A percentile compares a stretch with the other conserved stretches of the same genome.
Evolutionary conservation across 1,139 yeast genomes (phyloP).

Genomic region (Diutina catenulata): DNA sequence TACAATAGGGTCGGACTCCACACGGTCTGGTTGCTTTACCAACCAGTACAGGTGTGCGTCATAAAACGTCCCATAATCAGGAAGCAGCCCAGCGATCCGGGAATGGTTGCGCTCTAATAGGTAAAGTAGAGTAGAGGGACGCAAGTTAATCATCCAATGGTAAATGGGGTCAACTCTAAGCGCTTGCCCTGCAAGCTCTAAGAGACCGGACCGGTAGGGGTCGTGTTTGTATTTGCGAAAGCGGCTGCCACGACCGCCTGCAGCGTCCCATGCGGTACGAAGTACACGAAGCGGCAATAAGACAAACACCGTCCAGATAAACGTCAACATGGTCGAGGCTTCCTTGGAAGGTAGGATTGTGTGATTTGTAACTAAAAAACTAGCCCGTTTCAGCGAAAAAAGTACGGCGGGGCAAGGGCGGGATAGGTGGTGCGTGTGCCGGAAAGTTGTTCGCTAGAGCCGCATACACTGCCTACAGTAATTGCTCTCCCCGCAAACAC

Average conservation of each 20-base stretch:
- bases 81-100: not conserved
- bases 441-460: too few species aligned
- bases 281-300: not conserved
- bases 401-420: too few species aligned
- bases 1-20: slow-evolving; percentile 25
- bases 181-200: slow-evolving; percentile 3
- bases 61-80: slow-evolving; percentile 1
- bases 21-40: slow-evolving; percentile 18
- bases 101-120: not conserved
- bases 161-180: not conserved
- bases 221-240: slow-evolving; percentile 3
- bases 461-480: too few species aligned
- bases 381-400: too few species aligned
- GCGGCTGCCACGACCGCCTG: not conserved
- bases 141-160: slow-evolving; percentile 3
- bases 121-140: not conserved
- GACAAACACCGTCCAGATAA: not conserved
- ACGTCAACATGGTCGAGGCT: too few species aligned
- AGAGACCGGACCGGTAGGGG: not conserved
- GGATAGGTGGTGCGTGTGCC: too few species aligned
- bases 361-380: too few species aligned
- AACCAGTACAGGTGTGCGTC: slow-evolving; percentile 16
- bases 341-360: too few species aligned
- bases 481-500: too few species aligned
- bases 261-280: not conserved